Conservation (phyloP, 2,329 filamentous ascomycete species). For the Neurospora sp. region DNA sequence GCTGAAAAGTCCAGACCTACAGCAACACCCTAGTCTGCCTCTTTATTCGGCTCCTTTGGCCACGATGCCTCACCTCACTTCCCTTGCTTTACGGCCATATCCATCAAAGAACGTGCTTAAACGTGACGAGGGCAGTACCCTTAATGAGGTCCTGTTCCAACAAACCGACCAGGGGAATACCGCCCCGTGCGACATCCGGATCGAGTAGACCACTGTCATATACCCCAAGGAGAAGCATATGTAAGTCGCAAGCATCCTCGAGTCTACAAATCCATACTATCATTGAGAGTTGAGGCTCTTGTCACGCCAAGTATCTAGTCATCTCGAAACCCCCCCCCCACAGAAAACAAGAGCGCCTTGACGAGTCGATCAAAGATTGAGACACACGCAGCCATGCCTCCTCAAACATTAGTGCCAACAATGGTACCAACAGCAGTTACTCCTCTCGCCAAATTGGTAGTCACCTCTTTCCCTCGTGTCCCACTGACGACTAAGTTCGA, state of each 20-base stretch:
- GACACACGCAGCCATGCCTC: background rate
- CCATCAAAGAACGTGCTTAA: background rate
- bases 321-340: background rate
- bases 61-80: slow-evolving; percentile 9
- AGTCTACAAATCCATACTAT: background rate
- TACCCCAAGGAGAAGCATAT: background rate
- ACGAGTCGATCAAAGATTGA: too few species aligned
- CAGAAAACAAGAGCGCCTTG: too few species aligned
- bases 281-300: background rate
- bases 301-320: background rate
- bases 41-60: slow-evolving; percentile 9
- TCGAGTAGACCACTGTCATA: background rate
- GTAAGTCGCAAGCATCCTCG: background rate
- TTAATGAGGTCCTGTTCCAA: background rate
- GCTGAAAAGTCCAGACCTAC: background rate
- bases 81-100: slow-evolving; percentile 1
- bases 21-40: background rate
- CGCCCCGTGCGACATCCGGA: background rate
- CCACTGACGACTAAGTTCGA: slow-evolving; percentile 14
- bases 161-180: background rate
- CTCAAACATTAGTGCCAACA: background rate
- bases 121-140: background rate
- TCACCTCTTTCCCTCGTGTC: slow-evolving; percentile 16
- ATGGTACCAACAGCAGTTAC: background rate
- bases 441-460: slow-evolving; percentile 1